A percentile compares a stretch with the other conserved stretches of the same genome.
phyloP scores from a whole-genome alignment of 2,329 filamentous ascomycete species.

The Mycocentrospora acerina region DNA sequence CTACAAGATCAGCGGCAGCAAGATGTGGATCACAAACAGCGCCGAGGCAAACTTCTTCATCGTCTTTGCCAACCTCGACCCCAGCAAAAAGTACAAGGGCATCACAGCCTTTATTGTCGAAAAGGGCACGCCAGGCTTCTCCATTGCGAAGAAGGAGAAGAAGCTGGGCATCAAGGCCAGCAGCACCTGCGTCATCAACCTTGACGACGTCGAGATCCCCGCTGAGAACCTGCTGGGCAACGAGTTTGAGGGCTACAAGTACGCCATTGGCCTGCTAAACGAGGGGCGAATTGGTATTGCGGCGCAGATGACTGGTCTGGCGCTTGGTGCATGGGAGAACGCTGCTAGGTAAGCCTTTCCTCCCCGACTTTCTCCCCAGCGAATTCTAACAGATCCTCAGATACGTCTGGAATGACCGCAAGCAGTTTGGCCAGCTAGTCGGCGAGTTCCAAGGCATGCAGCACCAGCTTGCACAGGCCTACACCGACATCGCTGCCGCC shows the following conservation, averaged over 20 bases:
- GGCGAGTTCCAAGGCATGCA: constrained; percentile 99
- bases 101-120: constrained; percentile 96
- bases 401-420: constrained; percentile 98
- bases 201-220: constrained; percentile 92
- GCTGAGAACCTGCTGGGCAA: constrained; percentile 85
- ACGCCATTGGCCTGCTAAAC: constrained; percentile 90
- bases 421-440: constrained; percentile 90
- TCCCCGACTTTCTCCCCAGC: background rate
- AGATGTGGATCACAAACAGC: constrained; percentile 99
- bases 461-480: constrained; percentile 95
- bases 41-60: constrained; percentile 95
- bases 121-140: constrained; percentile 85
- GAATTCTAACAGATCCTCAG: constrained; percentile 42
- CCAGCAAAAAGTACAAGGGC: constrained; percentile 89
- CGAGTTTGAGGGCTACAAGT: constrained; percentile 94
- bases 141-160: constrained; percentile 99
- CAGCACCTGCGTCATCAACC: constrained; percentile 95
- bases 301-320: constrained; percentile 97
- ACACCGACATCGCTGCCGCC: constrained; percentile 88
- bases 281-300: constrained; percentile 97
- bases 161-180: constrained; percentile 96
- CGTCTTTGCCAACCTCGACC: constrained; percentile 95
- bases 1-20: constrained; percentile 84
- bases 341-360: constrained; percentile 65
- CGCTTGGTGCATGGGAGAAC: constrained; percentile 92